Conservation (phyloP, 768 basidiomycete species). For the Russula sp. region DNA sequence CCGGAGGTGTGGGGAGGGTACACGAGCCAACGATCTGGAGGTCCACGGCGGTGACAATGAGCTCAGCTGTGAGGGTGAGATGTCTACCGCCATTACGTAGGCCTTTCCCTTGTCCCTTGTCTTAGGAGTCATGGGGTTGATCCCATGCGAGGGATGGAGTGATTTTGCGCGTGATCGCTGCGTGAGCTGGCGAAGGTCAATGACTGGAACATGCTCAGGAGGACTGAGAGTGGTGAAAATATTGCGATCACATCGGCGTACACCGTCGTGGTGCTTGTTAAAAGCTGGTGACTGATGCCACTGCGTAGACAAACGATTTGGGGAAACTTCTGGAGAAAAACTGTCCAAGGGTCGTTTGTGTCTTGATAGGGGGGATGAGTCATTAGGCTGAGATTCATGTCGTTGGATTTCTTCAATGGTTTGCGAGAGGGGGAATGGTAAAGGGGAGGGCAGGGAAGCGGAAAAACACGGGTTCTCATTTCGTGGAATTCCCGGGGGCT, state of each 20-base stretch:
- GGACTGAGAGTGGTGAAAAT: constrained; percentile 31
- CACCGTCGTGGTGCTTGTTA: neutral
- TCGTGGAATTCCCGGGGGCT: constrained; percentile 22
- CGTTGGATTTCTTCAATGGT: neutral
- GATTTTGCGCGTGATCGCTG: constrained; percentile 39
- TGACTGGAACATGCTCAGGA: constrained; percentile 40
- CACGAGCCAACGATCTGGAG: constrained; percentile 31
- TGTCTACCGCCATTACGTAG: constrained; percentile 16
- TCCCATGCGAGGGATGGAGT: constrained; percentile 35
- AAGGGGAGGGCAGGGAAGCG: constrained; percentile 5
- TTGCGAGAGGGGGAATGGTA: constrained; percentile 26
- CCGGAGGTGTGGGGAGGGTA: constrained; percentile 33
- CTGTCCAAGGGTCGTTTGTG: constrained; percentile 6
- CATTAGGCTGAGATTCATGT: neutral
- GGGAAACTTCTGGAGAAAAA: neutral
- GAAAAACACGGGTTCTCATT: neutral
- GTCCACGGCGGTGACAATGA: constrained; percentile 34
- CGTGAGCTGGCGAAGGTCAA: constrained; percentile 43
- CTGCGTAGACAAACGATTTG: neutral
- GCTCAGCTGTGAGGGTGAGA: constrained; percentile 40
- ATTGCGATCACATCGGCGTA: constrained; percentile 32
- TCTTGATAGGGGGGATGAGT: neutral
- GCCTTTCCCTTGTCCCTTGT: constrained; percentile 7
- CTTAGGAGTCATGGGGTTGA: constrained; percentile 18
- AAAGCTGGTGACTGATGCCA: neutral